A percentile compares a stretch with the other conserved stretches of the same genome.
Evolutionary conservation across 352 stramenopile species (phyloP).

Genomic region (Globisporangium canariense): DNA sequence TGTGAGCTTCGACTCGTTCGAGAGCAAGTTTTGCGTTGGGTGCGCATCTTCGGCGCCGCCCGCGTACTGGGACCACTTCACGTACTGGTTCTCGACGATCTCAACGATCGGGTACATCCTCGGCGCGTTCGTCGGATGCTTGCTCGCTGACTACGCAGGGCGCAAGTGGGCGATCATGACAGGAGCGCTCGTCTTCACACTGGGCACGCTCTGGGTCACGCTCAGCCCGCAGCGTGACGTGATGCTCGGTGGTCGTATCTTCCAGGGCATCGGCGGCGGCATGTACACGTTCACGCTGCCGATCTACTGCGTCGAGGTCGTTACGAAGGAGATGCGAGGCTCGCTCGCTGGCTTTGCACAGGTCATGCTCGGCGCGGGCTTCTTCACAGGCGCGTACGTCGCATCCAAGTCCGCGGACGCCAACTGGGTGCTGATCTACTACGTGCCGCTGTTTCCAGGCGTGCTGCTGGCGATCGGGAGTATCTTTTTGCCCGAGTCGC

Average conservation of each 20-base stretch:
- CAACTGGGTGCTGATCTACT: constrained; percentile 10
- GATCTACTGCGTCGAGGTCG: constrained; percentile 18
- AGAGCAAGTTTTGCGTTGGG: constrained; percentile 1
- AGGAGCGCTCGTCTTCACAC: constrained; percentile 5
- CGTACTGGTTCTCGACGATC: not conserved
- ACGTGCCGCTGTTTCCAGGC: not conserved
- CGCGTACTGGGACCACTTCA: constrained; percentile 1
- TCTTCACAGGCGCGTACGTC: not conserved
- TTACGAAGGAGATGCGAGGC: constrained; percentile 11
- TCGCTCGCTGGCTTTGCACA: constrained; percentile 11
- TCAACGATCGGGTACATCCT: constrained; percentile 11
- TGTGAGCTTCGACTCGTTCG: not conserved
- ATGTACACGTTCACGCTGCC: constrained; percentile 15
- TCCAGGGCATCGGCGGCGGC: constrained; percentile 12
- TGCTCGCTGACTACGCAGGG: constrained; percentile 11
- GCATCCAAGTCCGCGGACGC: not conserved
- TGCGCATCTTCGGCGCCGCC: not conserved
- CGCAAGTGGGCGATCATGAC: constrained; percentile 8
- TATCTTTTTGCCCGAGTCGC: constrained; percentile 46
- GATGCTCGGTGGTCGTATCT: not conserved
- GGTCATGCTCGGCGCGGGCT: constrained; percentile 2
- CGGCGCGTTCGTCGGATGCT: not conserved
- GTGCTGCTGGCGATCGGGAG: constrained; percentile 30
- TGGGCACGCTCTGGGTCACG: constrained; percentile 13
- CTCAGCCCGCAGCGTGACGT: not conserved